Evolutionary conservation across 116 monocot genomes (phyloP).

Genomic region (Trichopus zeylanicus): DNA sequence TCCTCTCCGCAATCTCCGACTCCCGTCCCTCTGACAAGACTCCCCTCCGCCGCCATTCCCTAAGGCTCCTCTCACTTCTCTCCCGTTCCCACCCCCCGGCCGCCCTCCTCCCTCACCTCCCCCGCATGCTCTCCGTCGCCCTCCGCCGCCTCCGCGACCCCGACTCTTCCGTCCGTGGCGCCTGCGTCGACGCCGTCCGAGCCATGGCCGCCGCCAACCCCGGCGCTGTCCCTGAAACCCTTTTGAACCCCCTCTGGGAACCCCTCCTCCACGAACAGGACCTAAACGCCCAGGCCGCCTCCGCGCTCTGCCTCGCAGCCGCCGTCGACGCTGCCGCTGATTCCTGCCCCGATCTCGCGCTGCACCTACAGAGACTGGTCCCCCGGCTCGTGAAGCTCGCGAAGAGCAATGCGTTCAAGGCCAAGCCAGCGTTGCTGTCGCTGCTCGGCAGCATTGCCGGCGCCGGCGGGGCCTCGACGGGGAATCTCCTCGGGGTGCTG

Average conservation of each 20-base stretch:
- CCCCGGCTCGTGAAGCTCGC: constrained; percentile 63
- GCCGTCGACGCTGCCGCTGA: constrained; percentile 35
- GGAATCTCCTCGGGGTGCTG: constrained; percentile 10
- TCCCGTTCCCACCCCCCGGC: constrained; percentile 24
- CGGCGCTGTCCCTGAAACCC: too few species aligned
- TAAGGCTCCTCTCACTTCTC: constrained; percentile 59
- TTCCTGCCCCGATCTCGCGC: constrained; percentile 4
- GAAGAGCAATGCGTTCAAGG: constrained; percentile 60
- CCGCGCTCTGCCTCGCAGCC: constrained; percentile 64
- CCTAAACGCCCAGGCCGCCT: constrained; percentile 48
- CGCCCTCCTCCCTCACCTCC: constrained; percentile 43
- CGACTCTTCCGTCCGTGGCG: constrained; percentile 83
- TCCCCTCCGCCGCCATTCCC: constrained; percentile 74
- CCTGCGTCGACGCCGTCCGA: constrained; percentile 64
- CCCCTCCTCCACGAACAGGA: constrained; percentile 95
- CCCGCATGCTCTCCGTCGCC: constrained; percentile 68
- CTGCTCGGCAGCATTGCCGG: constrained; percentile 47
- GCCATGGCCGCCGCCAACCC: constrained; percentile 25
- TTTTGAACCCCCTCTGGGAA: too few species aligned
- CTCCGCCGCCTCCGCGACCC: constrained; percentile 85
- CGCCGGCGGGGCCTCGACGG: constrained; percentile 30
- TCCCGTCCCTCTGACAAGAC: constrained; percentile 63
- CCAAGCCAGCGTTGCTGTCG: constrained; percentile 61
- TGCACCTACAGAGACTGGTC: constrained; percentile 39
- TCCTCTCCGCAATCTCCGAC: constrained; percentile 78